Percentiles rank a stretch among this genome's conserved stretches.
These are phyloP conservation scores for Daldinia loculata DNA, from an alignment of 495 filamentous ascomycete genomes.

Conservation along the genomic window DNA sequence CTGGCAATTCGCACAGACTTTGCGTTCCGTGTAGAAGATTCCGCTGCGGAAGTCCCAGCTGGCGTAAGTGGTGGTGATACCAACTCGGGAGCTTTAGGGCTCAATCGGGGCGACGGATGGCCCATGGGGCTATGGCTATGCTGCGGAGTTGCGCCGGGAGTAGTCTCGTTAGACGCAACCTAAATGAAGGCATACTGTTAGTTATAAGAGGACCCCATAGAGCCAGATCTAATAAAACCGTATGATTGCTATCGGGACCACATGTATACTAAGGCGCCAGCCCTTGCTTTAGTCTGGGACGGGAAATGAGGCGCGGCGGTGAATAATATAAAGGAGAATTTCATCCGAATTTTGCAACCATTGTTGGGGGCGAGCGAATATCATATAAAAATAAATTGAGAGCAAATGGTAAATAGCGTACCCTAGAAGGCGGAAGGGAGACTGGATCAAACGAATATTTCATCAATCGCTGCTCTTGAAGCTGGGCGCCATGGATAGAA, in stretches of 20 bases:
- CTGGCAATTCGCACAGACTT: slow-evolving; percentile 45
- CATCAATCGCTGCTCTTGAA: slow-evolving; percentile 83
- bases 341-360: slow-evolving; percentile 3
- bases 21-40: slow-evolving; percentile 41
- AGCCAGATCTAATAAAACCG: background rate
- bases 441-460: slow-evolving; percentile 88
- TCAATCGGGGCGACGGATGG: slow-evolving; percentile 55
- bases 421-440: slow-evolving; percentile 85
- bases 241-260: background rate
- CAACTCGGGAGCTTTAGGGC: slow-evolving; percentile 66
- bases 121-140: slow-evolving; percentile 48
- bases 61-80: slow-evolving; percentile 92
- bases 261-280: slow-evolving; percentile 5
- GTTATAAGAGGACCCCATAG: slow-evolving; percentile 21
- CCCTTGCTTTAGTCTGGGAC: background rate
- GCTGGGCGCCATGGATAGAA: slow-evolving; percentile 72
- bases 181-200: slow-evolving; percentile 34
- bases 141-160: slow-evolving; percentile 46
- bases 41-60: slow-evolving; percentile 66
- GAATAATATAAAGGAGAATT: slow-evolving; percentile 5
- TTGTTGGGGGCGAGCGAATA: background rate
- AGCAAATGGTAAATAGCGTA: slow-evolving; percentile 56
- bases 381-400: slow-evolving; percentile 18
- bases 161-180: slow-evolving; percentile 57
- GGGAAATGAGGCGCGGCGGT: slow-evolving; percentile 1